Evolutionary conservation across 192 early-diverging fungal species (phyloP).

Genomic region (Diversispora eburnea): DNA sequence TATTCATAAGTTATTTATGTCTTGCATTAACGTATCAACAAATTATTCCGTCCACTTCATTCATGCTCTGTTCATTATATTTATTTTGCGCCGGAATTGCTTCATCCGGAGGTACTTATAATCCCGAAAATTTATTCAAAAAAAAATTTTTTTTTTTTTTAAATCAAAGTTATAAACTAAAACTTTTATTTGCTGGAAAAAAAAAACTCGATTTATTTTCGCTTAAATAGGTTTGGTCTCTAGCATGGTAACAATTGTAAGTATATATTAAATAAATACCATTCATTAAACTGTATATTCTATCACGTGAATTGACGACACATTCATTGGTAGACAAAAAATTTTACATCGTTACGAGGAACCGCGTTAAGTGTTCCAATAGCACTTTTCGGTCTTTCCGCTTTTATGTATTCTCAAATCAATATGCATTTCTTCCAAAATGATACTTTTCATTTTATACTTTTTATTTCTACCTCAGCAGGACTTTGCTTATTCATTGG

Average conservation of each 20-base stretch:
- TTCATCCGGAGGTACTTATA: not conserved
- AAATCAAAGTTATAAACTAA: not conserved
- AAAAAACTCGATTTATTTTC: too few relatives aligned
- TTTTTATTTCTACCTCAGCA: slow-evolving; percentile 51
- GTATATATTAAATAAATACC: not conserved
- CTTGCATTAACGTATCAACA: not conserved
- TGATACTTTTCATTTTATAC: slow-evolving; percentile 48
- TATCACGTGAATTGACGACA: not conserved
- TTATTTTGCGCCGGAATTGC: not conserved
- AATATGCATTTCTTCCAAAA: slow-evolving; percentile 52
- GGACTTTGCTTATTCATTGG: slow-evolving; percentile 44
- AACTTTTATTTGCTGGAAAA: not conserved
- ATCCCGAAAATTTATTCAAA: too few relatives aligned
- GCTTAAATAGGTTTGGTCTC: too few relatives aligned
- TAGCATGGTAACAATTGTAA: too few relatives aligned
- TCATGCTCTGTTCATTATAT: slow-evolving; percentile 1
- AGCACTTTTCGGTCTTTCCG: slow-evolving; percentile 60
- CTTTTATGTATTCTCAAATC: slow-evolving; percentile 58
- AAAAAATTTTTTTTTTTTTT: not conserved
- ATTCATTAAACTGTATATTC: not conserved
- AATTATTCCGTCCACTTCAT: not conserved
- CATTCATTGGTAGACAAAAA: not conserved
- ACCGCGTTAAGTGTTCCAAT: slow-evolving; percentile 56
- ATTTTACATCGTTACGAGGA: slow-evolving; percentile 40
- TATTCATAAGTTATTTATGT: not conserved